A percentile compares a stretch with the other conserved stretches of the same genome.
Evolutionary conservation across 2,329 filamentous ascomycete species (phyloP).

Genomic region (Cadophora luteo-olivacea): DNA sequence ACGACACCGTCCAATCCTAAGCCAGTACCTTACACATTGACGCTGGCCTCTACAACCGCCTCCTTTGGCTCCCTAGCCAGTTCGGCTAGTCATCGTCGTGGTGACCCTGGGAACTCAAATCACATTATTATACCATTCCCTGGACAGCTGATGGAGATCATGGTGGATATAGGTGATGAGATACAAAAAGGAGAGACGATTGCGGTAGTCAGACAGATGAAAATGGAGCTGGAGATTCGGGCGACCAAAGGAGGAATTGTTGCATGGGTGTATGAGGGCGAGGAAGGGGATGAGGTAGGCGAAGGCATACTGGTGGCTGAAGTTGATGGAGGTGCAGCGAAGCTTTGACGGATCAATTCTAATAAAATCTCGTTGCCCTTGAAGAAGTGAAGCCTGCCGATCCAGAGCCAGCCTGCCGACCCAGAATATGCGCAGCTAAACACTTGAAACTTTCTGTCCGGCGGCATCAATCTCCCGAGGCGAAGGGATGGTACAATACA

Average conservation of each 20-base stretch:
- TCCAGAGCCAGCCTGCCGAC: too few species aligned
- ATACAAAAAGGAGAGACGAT: slow-evolving; percentile 59
- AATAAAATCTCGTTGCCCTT: background rate
- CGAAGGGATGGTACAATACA: background rate
- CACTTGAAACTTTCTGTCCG: background rate
- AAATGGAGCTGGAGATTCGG: slow-evolving; percentile 72
- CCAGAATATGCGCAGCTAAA: too few species aligned
- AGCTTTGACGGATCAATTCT: slow-evolving; percentile 19
- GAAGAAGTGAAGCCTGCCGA: background rate
- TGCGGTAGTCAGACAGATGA: slow-evolving; percentile 69
- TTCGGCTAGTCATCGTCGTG: slow-evolving; percentile 53
- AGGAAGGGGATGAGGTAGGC: slow-evolving; percentile 40
- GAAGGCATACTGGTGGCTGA: slow-evolving; percentile 39
- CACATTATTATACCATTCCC: slow-evolving; percentile 64
- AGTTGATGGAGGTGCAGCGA: slow-evolving; percentile 30
- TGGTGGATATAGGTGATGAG: slow-evolving; percentile 58
- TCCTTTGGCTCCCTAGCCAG: slow-evolving; percentile 58
- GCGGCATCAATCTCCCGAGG: background rate
- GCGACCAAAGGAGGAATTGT: slow-evolving; percentile 34
- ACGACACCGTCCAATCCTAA: slow-evolving; percentile 53
- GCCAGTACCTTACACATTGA: slow-evolving; percentile 51
- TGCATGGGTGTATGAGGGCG: slow-evolving; percentile 40
- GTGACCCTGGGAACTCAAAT: slow-evolving; percentile 53
- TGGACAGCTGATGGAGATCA: slow-evolving; percentile 64
- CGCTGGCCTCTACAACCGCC: slow-evolving; percentile 50